phyloP scores from a whole-genome alignment of 345 rosid genomes.

The Salix arbutifolia region DNA sequence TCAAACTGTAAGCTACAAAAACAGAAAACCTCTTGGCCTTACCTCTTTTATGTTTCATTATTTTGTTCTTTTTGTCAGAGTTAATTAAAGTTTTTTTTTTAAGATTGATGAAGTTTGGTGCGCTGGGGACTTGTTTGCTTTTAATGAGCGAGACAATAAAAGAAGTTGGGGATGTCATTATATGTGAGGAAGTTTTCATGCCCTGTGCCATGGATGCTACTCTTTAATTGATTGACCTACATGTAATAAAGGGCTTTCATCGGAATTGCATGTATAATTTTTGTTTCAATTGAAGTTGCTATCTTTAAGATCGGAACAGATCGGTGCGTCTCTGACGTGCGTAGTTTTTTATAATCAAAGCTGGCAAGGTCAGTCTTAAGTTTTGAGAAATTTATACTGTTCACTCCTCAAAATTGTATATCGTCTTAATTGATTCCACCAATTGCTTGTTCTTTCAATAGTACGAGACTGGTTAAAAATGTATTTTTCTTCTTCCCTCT shows the following conservation, averaged over 20 bases:
- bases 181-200: background rate
- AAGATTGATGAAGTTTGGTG: background rate
- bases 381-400: background rate
- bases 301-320: background rate
- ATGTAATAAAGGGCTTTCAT: background rate
- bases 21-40: background rate
- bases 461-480: background rate
- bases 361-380: background rate
- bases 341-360: background rate
- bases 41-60: background rate
- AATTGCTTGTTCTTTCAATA: background rate
- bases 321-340: background rate
- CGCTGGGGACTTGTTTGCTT: background rate
- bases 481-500: background rate
- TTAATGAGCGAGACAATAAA: background rate
- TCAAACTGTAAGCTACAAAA: background rate
- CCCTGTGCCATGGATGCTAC: background rate
- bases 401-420: background rate
- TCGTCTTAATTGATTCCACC: background rate
- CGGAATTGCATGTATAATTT: background rate
- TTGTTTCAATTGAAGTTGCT: background rate
- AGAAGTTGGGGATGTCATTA: background rate
- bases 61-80: background rate
- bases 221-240: background rate
- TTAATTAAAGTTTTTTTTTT: background rate